A percentile compares a stretch with the other conserved stretches of the same genome.
Evolutionary conservation across 1,139 yeast genomes (phyloP).

Genomic region (Pichia sp.): DNA sequence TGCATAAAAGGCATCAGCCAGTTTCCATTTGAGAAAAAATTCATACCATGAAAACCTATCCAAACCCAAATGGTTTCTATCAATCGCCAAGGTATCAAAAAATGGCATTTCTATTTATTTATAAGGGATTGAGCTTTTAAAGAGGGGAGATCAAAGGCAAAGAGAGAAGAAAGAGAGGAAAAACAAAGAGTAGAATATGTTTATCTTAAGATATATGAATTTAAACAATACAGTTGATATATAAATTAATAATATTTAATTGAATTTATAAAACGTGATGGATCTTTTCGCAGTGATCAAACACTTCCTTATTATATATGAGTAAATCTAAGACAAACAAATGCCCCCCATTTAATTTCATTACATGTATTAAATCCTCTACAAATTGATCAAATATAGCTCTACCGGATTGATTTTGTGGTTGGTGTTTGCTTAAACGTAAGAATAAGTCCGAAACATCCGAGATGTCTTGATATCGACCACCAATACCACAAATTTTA

Average conservation of each 20-base stretch:
- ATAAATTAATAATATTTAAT: too few relatives aligned
- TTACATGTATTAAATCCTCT: conserved; percentile 34
- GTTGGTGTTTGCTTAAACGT: conserved; percentile 23
- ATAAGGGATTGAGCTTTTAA: neutral
- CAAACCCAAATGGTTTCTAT: conserved; percentile 49
- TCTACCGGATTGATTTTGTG: conserved; percentile 4
- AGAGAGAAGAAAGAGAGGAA: neutral
- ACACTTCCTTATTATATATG: conserved; percentile 33
- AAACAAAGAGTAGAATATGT: neutral
- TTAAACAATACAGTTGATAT: too few relatives aligned
- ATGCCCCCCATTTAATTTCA: conserved; percentile 40
- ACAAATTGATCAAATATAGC: conserved; percentile 33
- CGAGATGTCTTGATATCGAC: conserved; percentile 19
- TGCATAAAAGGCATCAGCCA: conserved; percentile 47
- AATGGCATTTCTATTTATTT: conserved; percentile 3
- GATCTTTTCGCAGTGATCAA: conserved; percentile 31
- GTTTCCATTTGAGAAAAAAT: conserved; percentile 48
- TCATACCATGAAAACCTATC: conserved; percentile 31
- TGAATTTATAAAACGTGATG: too few relatives aligned
- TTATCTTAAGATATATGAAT: neutral
- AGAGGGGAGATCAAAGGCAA: neutral
- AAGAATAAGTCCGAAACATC: conserved; percentile 15
- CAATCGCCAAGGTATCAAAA: conserved; percentile 18
- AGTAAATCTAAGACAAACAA: conserved; percentile 38
- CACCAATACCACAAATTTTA: conserved; percentile 24